Base-by-base conservation (phyloP, 2,329 filamentous ascomycete species). In the Penicillium sp. region DNA sequence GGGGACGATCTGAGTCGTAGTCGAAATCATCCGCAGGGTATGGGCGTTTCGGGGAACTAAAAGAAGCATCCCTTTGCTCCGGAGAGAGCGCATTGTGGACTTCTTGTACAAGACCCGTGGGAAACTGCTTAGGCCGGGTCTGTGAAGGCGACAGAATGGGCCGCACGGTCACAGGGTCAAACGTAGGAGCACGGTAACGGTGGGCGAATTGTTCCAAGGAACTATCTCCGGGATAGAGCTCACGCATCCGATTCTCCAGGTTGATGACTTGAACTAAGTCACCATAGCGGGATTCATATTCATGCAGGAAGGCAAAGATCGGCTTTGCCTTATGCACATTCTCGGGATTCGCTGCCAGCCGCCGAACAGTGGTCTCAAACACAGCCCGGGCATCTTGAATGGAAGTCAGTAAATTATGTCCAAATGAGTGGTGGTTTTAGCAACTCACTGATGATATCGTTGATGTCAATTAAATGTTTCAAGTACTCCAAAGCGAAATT, bases 401-500 rank as follows among this genome's bases (percentile, higher is more conserved):
- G 32, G 22, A 32, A 5, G 34, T 54, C 37, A 59, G 50, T 15
- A 46, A 11, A n/a, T 4, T 7, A 27, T 5, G 25, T 18, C 6
- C 13, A 26, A 22, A 16, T 11, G 15, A 8, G 15, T 3, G 1
- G 27, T 13, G 11, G 22, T 11, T 20, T 1, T 16, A 7, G 17
- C 3, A 20, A 74, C 85, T 74, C 75, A 93, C 86, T 95, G 20
- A 87, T 95, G 32, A 88, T 82, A 64, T 98, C 92, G 53, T 94
- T 90, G 59, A 85, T 87, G 9, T 85, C 83, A 54, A 96, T 84
- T 42, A 98, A 71, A 64, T 95, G 92, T 68, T 95, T 95, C 54
- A 98, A 74, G 62, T 98, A 96, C 64, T 96, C 89, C 35, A 98
- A 75, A 47, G 93, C 87, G 65, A 96, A 96, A 41, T 80, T 75